These are phyloP conservation scores for Penicillium paxilli DNA, from an alignment of 495 filamentous ascomycete genomes.

Conservation along the genomic window DNA sequence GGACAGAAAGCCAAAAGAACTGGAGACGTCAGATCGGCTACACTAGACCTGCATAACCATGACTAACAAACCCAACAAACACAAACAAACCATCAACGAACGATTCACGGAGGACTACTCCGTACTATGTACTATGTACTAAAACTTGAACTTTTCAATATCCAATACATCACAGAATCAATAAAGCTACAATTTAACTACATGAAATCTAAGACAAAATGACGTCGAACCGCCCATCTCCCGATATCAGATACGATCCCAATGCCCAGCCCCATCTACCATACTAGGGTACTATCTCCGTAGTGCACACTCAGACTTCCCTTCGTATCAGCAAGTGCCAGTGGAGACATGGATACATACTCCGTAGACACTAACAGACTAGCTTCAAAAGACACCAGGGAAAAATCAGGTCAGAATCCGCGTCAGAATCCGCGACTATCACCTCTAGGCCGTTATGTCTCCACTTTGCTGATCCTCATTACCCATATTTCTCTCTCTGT, in stretches of 20 bases:
- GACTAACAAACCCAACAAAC: neutral
- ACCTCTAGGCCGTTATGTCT: neutral
- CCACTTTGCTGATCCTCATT: neutral
- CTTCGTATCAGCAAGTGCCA: no score
- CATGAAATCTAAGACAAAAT: neutral
- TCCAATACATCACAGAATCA: no score
- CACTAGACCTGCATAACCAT: neutral
- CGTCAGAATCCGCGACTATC: neutral
- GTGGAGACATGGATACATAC: no score
- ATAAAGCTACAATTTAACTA: neutral
- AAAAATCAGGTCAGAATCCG: neutral
- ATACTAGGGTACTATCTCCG: no score
- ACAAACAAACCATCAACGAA: neutral
- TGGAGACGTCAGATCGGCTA: neutral
- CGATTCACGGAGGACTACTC: no score
- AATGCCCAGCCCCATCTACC: no score
- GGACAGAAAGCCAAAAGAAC: no score
- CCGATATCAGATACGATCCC: neutral
- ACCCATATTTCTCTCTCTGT: neutral
- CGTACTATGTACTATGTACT: no score
- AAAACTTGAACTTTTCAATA: no score
- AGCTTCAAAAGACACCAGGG: neutral
- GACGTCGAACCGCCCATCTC: neutral
- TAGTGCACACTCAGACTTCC: no score
- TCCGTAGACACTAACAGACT: no score